Evolutionary conservation across 352 stramenopile genomes (phyloP).

Genomic region (Phytophthora boehmeriae): DNA sequence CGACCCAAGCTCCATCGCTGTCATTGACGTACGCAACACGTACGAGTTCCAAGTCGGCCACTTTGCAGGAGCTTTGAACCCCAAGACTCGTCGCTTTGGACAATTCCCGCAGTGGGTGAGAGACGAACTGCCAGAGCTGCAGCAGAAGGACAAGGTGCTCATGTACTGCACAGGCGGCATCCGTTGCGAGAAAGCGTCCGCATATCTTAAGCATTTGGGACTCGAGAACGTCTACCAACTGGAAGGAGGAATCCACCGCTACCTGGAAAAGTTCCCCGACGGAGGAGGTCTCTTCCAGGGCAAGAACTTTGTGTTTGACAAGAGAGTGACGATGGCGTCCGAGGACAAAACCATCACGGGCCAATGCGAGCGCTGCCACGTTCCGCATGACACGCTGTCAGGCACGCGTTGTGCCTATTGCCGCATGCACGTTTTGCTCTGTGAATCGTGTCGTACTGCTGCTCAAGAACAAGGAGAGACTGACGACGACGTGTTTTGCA

Average conservation of each 20-base stretch:
- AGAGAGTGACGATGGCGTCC: conserved; percentile 74
- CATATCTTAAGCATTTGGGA: conserved; percentile 74
- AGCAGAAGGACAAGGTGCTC: conserved; percentile 78
- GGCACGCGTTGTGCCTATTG: conserved; percentile 77
- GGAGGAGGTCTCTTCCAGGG: conserved; percentile 73
- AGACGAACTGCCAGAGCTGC: conserved; percentile 54
- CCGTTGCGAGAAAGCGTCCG: conserved; percentile 85
- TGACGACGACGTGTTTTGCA: conserved; percentile 57
- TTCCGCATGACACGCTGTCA: conserved; percentile 67
- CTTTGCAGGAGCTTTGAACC: conserved; percentile 76
- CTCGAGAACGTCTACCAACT: conserved; percentile 80
- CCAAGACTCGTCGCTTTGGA: conserved; percentile 80
- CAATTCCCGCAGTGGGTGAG: conserved; percentile 79
- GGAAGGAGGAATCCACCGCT: conserved; percentile 83
- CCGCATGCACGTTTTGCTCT: conserved; percentile 81
- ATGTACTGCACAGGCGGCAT: conserved; percentile 90
- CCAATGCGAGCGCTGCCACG: conserved; percentile 60
- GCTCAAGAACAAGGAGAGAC: conserved; percentile 24
- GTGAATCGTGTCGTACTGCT: conserved; percentile 42
- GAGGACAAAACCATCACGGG: conserved; percentile 61
- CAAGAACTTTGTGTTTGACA: conserved; percentile 90
- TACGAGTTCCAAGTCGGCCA: conserved; percentile 88
- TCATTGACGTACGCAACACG: conserved; percentile 81
- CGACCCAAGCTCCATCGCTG: conserved; percentile 33
- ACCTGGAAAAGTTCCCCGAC: conserved; percentile 79